These are phyloP conservation scores for Colletotrichum gigasporum DNA, from an alignment of 2,329 filamentous ascomycete species.

Conservation along the genomic window DNA sequence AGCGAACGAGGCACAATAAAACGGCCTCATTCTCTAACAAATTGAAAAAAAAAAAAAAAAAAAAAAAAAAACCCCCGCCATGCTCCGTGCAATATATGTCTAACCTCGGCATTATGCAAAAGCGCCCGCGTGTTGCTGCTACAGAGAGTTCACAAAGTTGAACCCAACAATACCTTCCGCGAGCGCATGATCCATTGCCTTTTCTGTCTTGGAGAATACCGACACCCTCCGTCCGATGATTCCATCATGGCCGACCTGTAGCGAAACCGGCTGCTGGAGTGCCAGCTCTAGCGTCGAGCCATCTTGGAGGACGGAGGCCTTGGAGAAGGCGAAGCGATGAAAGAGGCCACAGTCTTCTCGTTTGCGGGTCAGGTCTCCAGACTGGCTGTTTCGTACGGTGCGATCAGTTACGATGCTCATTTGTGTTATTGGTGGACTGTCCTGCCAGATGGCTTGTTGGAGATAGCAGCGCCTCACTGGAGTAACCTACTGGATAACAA, in stretches of 20 bases:
- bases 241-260: slow-evolving; percentile 55
- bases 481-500: slow-evolving; percentile 55
- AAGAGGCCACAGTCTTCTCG: slow-evolving; percentile 54
- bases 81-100: too few relatives aligned
- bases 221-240: slow-evolving; percentile 61
- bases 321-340: slow-evolving; percentile 45
- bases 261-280: slow-evolving; percentile 49
- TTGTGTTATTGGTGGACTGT: too few relatives aligned
- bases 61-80: too few relatives aligned
- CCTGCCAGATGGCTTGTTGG: too few relatives aligned
- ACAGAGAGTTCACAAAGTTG: slow-evolving; percentile 41
- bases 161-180: slow-evolving; percentile 62
- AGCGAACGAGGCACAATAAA: too few relatives aligned
- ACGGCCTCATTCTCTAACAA: too few relatives aligned
- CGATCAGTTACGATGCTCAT: too few relatives aligned
- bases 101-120: too few relatives aligned
- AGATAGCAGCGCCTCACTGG: too few relatives aligned
- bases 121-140: not conserved
- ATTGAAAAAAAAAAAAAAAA: too few relatives aligned
- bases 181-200: slow-evolving; percentile 45
- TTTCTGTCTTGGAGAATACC: slow-evolving; percentile 40
- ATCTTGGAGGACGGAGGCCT: slow-evolving; percentile 12
- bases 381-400: slow-evolving; percentile 40
- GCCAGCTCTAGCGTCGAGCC: slow-evolving; percentile 42
- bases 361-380: slow-evolving; percentile 52